phyloP scores from a whole-genome alignment of 106 monocot genomes.

The Phalaenopsis aphrodite region DNA sequence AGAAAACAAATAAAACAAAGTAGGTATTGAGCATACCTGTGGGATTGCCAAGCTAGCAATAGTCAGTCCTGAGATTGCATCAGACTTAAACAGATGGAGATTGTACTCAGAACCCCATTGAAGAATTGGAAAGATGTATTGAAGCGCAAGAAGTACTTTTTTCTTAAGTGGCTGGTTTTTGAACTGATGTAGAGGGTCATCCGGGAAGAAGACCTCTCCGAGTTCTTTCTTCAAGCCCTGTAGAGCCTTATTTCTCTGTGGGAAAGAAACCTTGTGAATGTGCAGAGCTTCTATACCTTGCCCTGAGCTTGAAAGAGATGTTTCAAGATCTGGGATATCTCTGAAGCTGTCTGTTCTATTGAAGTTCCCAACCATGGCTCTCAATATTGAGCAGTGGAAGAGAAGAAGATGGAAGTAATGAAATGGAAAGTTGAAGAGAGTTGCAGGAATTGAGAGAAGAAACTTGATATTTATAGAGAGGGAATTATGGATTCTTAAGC shows the following conservation, averaged over 20 bases:
- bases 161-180: conserved; percentile 38
- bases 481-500: neutral
- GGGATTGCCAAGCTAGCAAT: conserved; percentile 92
- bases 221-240: conserved; percentile 47
- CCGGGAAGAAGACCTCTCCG: conserved; percentile 68
- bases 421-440: neutral
- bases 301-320: conserved; percentile 13
- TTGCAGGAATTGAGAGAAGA: neutral
- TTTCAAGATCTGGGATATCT: conserved; percentile 25
- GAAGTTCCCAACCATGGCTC: conserved; percentile 29
- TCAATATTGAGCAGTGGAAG: too few species aligned
- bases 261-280: conserved; percentile 63
- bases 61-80: conserved; percentile 73
- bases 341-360: conserved; percentile 54
- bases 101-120: conserved; percentile 77
- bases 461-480: neutral
- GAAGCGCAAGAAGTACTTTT: conserved; percentile 52
- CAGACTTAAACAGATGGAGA: conserved; percentile 62
- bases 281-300: conserved; percentile 13
- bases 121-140: conserved; percentile 77
- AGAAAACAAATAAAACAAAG: too few species aligned
- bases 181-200: conserved; percentile 81
- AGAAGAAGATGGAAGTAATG: neutral
- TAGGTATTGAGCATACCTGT: conserved; percentile 21
- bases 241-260: conserved; percentile 36